phyloP scores from a whole-genome alignment of 1,139 yeast species.

The Pneumocystis oryctolagi region DNA sequence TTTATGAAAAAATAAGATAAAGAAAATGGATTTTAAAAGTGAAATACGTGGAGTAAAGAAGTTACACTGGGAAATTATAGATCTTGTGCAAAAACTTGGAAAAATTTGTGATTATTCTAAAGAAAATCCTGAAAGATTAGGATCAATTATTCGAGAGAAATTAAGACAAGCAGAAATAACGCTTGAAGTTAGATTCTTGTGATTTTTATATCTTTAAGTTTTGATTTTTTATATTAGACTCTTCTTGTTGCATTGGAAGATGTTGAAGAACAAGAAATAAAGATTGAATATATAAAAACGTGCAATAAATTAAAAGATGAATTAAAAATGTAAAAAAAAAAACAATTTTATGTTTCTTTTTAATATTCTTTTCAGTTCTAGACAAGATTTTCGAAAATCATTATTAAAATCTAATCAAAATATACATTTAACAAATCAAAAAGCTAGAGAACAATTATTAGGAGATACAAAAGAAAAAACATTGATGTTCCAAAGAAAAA shows the following conservation, averaged over 20 bases:
- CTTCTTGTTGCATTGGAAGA: background rate
- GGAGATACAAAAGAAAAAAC: background rate
- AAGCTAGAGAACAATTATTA: background rate
- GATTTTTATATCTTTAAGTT: background rate
- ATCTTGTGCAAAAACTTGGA: background rate
- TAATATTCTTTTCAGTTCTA: background rate
- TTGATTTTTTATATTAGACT: background rate
- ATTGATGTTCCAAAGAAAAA: background rate
- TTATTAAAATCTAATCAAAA: background rate
- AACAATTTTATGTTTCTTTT: background rate
- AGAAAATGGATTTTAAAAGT: background rate
- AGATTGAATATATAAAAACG: background rate
- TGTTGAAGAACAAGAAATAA: background rate
- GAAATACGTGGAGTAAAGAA: background rate
- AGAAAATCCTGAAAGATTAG: background rate
- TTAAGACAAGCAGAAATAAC: background rate
- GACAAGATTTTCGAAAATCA: background rate
- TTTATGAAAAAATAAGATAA: background rate
- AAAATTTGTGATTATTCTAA: background rate
- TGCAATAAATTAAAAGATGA: background rate
- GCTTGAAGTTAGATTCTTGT: background rate
- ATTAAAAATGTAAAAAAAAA: background rate
- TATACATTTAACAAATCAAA: background rate
- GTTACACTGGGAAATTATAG: background rate
- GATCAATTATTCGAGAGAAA: background rate